Evolutionary conservation across 2,329 filamentous ascomycete species (phyloP).

Genomic region (Monosporascus sp.): DNA sequence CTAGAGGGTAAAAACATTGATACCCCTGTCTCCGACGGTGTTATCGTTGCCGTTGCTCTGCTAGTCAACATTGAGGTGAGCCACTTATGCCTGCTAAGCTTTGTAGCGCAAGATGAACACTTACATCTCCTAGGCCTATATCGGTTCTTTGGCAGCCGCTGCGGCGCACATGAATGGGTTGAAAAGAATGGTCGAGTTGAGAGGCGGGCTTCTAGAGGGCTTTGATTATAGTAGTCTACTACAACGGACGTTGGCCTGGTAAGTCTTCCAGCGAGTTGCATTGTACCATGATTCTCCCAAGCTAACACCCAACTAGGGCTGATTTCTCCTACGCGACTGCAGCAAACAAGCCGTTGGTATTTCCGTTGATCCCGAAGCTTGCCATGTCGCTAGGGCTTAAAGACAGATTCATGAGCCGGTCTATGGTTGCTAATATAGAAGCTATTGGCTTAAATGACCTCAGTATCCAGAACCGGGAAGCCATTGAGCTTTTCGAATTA

Average conservation of each 20-base stretch:
- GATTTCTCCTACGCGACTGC: slow-evolving; percentile 29
- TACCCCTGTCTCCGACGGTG: slow-evolving; percentile 27
- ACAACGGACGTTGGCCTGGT: slow-evolving; percentile 28
- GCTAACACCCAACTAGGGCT: slow-evolving; percentile 20
- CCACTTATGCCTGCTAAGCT: neutral
- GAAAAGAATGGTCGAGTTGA: slow-evolving; percentile 26
- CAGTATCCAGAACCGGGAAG: slow-evolving; percentile 20
- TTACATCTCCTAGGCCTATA: slow-evolving; percentile 19
- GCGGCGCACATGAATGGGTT: slow-evolving; percentile 28
- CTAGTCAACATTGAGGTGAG: slow-evolving; percentile 28
- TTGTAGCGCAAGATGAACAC: neutral
- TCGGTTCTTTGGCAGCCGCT: slow-evolving; percentile 24
- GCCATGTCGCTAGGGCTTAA: slow-evolving; percentile 22
- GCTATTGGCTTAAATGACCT: slow-evolving; percentile 13
- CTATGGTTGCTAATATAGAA: slow-evolving; percentile 14
- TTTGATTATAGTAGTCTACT: slow-evolving; percentile 26
- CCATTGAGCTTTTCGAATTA: slow-evolving; percentile 24
- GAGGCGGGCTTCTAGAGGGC: slow-evolving; percentile 25
- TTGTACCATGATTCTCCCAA: neutral
- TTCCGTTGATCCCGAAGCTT: slow-evolving; percentile 26
- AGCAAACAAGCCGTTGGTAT: slow-evolving; percentile 22
- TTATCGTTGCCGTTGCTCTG: slow-evolving; percentile 27
- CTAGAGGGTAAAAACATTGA: slow-evolving; percentile 24
- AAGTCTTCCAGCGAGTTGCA: slow-evolving; percentile 1
- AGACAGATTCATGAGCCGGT: slow-evolving; percentile 22